Evolutionary conservation across 257 asterid species (phyloP).

Genomic region (Ligustrum vulgare): DNA sequence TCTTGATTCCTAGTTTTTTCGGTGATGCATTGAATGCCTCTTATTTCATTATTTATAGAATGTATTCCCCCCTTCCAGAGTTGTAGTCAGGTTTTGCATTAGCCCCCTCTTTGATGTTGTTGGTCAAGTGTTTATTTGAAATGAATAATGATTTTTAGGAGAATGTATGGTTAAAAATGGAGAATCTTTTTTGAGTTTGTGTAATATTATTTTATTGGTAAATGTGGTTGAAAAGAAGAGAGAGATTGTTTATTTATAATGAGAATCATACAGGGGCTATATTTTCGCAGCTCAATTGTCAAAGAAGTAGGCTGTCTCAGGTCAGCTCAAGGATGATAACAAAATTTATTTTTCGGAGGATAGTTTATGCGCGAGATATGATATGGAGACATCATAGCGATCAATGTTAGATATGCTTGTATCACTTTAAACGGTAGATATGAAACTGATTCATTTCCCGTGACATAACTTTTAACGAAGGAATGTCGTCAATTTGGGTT

Average conservation of each 20-base stretch:
- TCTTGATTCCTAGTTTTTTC: not conserved
- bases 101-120: too few species aligned
- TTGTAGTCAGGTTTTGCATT: not conserved
- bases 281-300: slow-evolving; percentile 20
- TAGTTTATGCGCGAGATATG: not conserved
- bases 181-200: too few species aligned
- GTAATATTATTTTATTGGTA: too few species aligned
- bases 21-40: not conserved
- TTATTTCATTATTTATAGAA: not conserved
- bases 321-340: too few species aligned
- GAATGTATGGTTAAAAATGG: too few species aligned
- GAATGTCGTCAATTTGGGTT: not conserved
- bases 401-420: not conserved
- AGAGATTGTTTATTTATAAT: too few species aligned
- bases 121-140: too few species aligned
- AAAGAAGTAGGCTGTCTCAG: slow-evolving; percentile 3
- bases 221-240: too few species aligned
- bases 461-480: not conserved
- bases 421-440: not conserved
- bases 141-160: too few species aligned
- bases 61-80: not conserved
- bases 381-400: not conserved
- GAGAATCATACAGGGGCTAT: too few species aligned
- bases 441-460: too few species aligned
- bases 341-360: not conserved